phyloP scores from a whole-genome alignment of 2,329 filamentous ascomycete genomes.

The Cladosporium halotolerans region DNA sequence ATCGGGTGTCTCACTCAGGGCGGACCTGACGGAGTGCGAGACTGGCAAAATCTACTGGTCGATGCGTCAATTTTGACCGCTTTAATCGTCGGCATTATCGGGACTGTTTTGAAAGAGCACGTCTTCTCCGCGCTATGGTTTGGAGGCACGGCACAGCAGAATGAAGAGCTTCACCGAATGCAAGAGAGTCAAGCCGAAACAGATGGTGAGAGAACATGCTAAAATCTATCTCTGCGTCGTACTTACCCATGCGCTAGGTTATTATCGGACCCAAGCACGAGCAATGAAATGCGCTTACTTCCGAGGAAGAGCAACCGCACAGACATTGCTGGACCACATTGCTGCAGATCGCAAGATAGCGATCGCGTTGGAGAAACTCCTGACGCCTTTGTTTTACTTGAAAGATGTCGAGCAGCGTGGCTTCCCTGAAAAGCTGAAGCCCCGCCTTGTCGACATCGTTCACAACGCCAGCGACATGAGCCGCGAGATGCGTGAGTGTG shows the following conservation, averaged over 20 bases:
- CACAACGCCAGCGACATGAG: constrained; percentile 16
- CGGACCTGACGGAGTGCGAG: constrained; percentile 16
- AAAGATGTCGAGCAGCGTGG: neutral
- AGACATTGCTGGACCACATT: neutral
- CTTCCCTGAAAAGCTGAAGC: neutral
- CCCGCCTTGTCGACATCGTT: constrained; percentile 17
- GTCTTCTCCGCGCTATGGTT: constrained; percentile 27
- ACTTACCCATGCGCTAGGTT: constrained; percentile 20
- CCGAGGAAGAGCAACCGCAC: neutral
- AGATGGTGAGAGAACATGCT: constrained; percentile 29
- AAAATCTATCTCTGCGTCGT: neutral
- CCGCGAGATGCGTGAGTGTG: constrained; percentile 18
- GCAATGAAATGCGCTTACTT: constrained; percentile 11
- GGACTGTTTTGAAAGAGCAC: constrained; percentile 25
- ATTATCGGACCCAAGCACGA: constrained; percentile 21
- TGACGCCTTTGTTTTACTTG: neutral
- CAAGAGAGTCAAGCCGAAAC: constrained; percentile 34
- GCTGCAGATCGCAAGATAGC: neutral
- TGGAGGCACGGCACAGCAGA: constrained; percentile 16
- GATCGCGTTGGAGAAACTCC: neutral
- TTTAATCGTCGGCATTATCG: constrained; percentile 24
- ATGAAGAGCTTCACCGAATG: constrained; percentile 30
- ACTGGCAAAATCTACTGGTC: constrained; percentile 22
- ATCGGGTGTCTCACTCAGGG: constrained; percentile 29
- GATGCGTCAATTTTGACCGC: constrained; percentile 16